phyloP scores from a whole-genome alignment of 2,329 filamentous ascomycete genomes.

The Ophiostoma perfectum region DNA sequence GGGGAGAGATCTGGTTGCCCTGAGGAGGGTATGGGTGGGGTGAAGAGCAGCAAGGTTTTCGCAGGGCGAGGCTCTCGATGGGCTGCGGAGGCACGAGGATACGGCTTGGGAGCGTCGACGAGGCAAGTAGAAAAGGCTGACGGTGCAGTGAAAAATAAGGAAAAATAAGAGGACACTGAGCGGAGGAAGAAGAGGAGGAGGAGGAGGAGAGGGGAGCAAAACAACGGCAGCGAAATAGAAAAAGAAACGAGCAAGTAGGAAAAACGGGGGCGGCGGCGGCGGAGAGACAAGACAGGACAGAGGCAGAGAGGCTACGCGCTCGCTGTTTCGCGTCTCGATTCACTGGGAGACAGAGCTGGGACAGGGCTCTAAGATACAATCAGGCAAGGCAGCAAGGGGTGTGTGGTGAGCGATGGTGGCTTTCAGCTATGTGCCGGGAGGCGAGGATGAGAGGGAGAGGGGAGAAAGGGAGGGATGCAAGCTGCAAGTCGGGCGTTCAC shows the following conservation, averaged over 20 bases:
- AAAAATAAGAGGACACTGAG: background rate
- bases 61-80: slow-evolving; percentile 15
- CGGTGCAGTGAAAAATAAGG: slow-evolving; percentile 1
- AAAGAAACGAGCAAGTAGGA: background rate
- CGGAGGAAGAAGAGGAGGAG: background rate
- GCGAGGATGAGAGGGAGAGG: too few species aligned
- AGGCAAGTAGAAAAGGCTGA: slow-evolving; percentile 1
- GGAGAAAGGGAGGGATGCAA: too few species aligned
- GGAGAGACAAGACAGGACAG: background rate
- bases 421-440: too few species aligned
- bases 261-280: background rate
- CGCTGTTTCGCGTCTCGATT: slow-evolving; percentile 19
- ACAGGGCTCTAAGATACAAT: background rate
- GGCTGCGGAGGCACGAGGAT: slow-evolving; percentile 3
- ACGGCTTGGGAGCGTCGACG: background rate
- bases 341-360: background rate
- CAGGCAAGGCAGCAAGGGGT: too few species aligned
- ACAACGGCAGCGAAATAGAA: slow-evolving; percentile 9
- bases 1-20: slow-evolving; percentile 17
- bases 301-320: slow-evolving; percentile 19
- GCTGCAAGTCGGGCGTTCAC: background rate
- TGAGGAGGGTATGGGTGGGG: slow-evolving; percentile 14
- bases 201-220: slow-evolving; percentile 4
- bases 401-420: too few species aligned
- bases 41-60: slow-evolving; percentile 19